Evolutionary conservation across 495 filamentous ascomycete species (phyloP).

Genomic region (Cercophora sp.): DNA sequence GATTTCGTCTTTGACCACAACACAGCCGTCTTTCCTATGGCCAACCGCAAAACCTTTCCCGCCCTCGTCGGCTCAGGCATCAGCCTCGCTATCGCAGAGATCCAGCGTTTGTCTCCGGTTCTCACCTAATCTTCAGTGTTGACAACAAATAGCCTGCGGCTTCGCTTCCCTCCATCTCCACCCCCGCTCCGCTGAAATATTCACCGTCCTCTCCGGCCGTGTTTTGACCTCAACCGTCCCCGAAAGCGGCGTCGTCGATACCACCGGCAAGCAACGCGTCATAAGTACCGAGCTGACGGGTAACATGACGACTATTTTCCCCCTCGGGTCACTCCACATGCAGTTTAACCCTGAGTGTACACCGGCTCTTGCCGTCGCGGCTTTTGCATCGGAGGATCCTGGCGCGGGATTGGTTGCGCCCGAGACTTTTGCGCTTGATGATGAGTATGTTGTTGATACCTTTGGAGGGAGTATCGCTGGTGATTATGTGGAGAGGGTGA

Average conservation of each 20-base stretch:
- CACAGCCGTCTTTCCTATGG: conserved; percentile 17
- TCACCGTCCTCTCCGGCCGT: conserved; percentile 32
- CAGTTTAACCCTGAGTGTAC: conserved; percentile 46
- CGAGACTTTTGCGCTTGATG: conserved; percentile 31
- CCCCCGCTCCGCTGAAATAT: conserved; percentile 45
- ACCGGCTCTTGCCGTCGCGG: conserved; percentile 37
- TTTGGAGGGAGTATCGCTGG: conserved; percentile 29
- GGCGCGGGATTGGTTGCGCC: conserved; percentile 29
- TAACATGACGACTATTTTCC: conserved; percentile 41
- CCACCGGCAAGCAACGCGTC: conserved; percentile 10
- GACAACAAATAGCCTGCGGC: conserved; percentile 35
- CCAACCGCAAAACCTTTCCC: conserved; percentile 41
- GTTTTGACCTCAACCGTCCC: conserved; percentile 38
- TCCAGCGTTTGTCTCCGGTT: background rate
- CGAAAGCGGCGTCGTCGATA: conserved; percentile 35
- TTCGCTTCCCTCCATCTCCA: conserved; percentile 50
- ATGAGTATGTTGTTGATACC: conserved; percentile 31
- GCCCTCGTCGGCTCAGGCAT: conserved; percentile 38
- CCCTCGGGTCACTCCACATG: conserved; percentile 42
- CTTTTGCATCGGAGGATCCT: conserved; percentile 41
- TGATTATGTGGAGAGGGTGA: conserved; percentile 33
- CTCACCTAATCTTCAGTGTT: background rate
- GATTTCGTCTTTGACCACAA: conserved; percentile 29
- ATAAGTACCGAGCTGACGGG: conserved; percentile 29
- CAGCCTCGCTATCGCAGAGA: conserved; percentile 33